Evolutionary conservation across 208 protist species (phyloP), one percentile per base, ranked within the genome.

Genomic region (Endotrypanum monterogeii): DNA sequence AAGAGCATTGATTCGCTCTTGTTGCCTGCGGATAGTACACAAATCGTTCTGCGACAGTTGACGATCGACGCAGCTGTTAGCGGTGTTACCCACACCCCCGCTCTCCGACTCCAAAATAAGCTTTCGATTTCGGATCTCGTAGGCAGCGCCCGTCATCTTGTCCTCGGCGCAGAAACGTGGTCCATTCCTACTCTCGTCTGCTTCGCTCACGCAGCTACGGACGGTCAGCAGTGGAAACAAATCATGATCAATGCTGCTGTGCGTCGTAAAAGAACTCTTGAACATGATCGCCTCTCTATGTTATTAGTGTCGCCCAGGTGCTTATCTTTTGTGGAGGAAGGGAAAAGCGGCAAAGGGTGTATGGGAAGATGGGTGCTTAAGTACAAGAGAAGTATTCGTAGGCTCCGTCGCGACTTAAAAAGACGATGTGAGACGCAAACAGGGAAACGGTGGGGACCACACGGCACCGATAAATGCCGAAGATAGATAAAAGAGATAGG

Each of bases 141-240:
- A 96, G 35, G 89, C 86, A 28, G 67, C 82, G 56, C 85, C 86
- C 0, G 87, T 91, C 58, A 89, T 72, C 57, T 85, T 83, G 61
- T 96, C 91, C 72, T 96, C 87, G 1, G 83, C 91, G 71, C 83
- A 86, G 67, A 91, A 96, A 32, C 91, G 89, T 4, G 91, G 85
- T 0, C 91, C 91, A 73, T 96, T 96, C 23, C 60, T 61, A 79
- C 91, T 96, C 41, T 92, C 88, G 46, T 81, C 75, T 0, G 85
- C 86, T 74, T 96, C 89, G 63, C 91, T 96, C 41, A 91, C 73
- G 71, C 91, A 96, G 70, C 71, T 86, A 14, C 84, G 87, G 3
- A 96, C 70, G 23, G 67, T 86, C 35, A 93, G 78, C 58, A 93
- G 78, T 9, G 91, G 91, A 65, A 96, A 96, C n/a, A 91, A 73